Conservation (phyloP, 352 stramenopile species). For the Phytopythium helicoides region DNA sequence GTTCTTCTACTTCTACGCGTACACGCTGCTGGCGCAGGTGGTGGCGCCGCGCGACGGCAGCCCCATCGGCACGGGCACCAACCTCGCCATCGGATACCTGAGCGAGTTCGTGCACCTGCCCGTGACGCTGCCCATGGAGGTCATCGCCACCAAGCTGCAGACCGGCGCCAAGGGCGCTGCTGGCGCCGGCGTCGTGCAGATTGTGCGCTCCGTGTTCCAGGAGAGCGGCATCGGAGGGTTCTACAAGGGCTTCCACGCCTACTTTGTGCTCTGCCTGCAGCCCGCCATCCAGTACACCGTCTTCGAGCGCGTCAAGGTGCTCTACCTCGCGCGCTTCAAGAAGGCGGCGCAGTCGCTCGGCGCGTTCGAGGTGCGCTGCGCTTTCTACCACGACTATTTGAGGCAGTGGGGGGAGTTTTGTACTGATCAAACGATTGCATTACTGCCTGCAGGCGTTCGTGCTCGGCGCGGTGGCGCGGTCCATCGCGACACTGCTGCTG, state of each 20-base stretch:
- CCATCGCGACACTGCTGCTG: constrained; percentile 92
- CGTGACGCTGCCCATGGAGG: constrained; percentile 86
- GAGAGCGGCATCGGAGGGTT: constrained; percentile 68
- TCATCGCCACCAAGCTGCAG: constrained; percentile 85
- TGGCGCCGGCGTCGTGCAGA: constrained; percentile 59
- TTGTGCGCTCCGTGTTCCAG: constrained; percentile 61
- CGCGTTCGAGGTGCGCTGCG: constrained; percentile 72
- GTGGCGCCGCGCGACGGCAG: constrained; percentile 56
- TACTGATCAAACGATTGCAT: too few relatives aligned
- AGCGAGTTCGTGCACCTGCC: constrained; percentile 79
- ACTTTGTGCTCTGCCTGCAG: constrained; percentile 96
- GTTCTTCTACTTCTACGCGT: constrained; percentile 90
- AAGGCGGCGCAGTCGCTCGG: constrained; percentile 49
- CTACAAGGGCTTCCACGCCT: constrained; percentile 90
- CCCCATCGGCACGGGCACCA: constrained; percentile 59
- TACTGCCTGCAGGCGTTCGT: constrained; percentile 95
- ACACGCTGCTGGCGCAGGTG: constrained; percentile 75
- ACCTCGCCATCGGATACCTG: constrained; percentile 80
- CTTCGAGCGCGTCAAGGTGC: constrained; percentile 89
- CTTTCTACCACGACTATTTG: too few relatives aligned
- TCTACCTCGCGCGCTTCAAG: constrained; percentile 70
- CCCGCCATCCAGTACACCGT: constrained; percentile 97
- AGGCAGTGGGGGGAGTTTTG: too few relatives aligned
- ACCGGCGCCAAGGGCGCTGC: constrained; percentile 46
- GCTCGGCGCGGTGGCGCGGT: constrained; percentile 92